Percentiles rank a stretch among this genome's conserved stretches.
phyloP scores from a whole-genome alignment of 306 rosid species.

The Luffa aegyptiaca region DNA sequence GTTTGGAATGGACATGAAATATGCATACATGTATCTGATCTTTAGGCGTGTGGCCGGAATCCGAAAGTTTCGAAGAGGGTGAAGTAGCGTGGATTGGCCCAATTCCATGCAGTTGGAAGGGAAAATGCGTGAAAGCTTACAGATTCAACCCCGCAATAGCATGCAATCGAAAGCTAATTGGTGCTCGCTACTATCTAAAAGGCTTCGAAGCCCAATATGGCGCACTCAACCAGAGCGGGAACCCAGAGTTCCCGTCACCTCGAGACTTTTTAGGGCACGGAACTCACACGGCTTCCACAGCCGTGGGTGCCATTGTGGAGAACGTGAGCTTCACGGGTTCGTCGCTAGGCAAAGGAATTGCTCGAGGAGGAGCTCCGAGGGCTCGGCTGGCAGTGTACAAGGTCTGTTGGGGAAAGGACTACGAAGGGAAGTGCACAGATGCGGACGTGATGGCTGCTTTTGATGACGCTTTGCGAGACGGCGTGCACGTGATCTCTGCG shows the following conservation, averaged over 20 bases:
- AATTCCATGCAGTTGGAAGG: constrained; percentile 40
- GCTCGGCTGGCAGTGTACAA: constrained; percentile 49
- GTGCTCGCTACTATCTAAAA: constrained; percentile 46
- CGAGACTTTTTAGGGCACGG: constrained; percentile 51
- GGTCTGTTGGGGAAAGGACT: constrained; percentile 39
- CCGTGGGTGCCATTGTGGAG: constrained; percentile 33
- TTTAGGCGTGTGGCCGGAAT: constrained; percentile 53
- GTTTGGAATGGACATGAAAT: too few relatives aligned
- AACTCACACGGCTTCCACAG: constrained; percentile 54
- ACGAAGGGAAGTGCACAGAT: constrained; percentile 23
- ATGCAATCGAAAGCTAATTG: constrained; percentile 44
- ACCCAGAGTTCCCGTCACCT: constrained; percentile 32
- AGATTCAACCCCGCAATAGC: constrained; percentile 26
- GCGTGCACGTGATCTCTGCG: constrained; percentile 41
- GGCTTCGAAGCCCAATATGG: constrained; percentile 33
- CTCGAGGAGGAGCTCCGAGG: constrained; percentile 44
- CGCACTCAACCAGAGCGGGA: constrained; percentile 20
- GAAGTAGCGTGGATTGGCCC: constrained; percentile 10
- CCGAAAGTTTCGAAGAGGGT: constrained; percentile 34
- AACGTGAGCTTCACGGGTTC: constrained; percentile 20
- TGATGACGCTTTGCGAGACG: constrained; percentile 45
- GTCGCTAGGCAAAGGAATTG: constrained; percentile 24
- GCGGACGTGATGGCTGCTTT: constrained; percentile 48
- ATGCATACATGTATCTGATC: too few relatives aligned
- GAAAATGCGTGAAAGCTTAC: constrained; percentile 31